A percentile compares a stretch with the other conserved stretches of the same genome.
Conservation (phyloP, 2,329 filamentous ascomycete genomes). For the Trichoderma sp. region DNA sequence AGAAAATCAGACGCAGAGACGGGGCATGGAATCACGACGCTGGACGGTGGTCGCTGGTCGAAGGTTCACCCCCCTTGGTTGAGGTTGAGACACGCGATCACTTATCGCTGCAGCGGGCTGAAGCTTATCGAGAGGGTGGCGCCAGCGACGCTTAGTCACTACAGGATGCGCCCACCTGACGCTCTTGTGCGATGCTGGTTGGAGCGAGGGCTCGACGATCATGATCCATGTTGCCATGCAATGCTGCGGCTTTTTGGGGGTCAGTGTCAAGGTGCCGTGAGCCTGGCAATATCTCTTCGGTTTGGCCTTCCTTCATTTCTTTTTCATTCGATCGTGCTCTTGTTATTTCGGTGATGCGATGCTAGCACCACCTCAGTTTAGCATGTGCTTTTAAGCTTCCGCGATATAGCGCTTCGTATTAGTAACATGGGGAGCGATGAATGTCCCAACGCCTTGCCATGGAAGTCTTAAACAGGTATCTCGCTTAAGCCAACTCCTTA, state of each 20-base stretch:
- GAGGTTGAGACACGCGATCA: constrained; percentile 32
- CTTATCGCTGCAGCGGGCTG: constrained; percentile 26
- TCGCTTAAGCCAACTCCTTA: constrained; percentile 24
- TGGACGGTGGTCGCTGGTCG: neutral
- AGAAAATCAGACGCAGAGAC: constrained; percentile 2
- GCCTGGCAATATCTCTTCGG: too few species aligned
- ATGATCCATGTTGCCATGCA: neutral
- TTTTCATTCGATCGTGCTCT: neutral
- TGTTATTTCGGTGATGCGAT: neutral
- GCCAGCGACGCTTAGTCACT: constrained; percentile 11
- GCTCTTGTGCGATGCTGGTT: neutral
- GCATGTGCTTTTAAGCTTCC: neutral
- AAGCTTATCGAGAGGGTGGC: constrained; percentile 28
- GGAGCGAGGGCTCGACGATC: neutral
- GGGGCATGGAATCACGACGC: constrained; percentile 26
- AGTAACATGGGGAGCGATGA: neutral
- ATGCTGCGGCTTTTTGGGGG: neutral
- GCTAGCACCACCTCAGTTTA: neutral
- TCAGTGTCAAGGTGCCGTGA: neutral
- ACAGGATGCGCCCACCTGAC: constrained; percentile 9
- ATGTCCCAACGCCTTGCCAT: neutral
- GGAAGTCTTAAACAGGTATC: constrained; percentile 9
- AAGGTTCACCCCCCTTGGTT: constrained; percentile 4
- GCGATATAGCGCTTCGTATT: neutral
- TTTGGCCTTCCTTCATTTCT: neutral